A percentile compares a stretch with the other conserved stretches of the same genome.
Conservation (phyloP, 2,329 filamentous ascomycete species). For the Paecilomyces dactylethromorphus region DNA sequence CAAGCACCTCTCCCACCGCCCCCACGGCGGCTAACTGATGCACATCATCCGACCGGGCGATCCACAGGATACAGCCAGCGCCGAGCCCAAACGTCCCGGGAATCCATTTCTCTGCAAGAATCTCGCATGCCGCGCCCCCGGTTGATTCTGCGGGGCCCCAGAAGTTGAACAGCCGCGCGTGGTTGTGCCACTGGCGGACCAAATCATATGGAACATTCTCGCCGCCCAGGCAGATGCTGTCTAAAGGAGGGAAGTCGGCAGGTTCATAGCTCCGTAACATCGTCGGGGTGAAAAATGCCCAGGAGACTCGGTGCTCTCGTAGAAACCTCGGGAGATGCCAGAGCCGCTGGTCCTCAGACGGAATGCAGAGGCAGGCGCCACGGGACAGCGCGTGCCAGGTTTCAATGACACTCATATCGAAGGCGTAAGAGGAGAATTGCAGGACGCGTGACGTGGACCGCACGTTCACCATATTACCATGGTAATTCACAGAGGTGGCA, state of each 20-base stretch:
- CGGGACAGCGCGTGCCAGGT: conserved; percentile 23
- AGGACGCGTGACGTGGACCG: conserved; percentile 28
- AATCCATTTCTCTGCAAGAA: no score
- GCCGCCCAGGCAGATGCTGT: conserved; percentile 26
- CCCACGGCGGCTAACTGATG: conserved; percentile 12
- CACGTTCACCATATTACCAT: conserved; percentile 43
- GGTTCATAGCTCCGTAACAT: conserved; percentile 36
- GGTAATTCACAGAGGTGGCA: conserved; percentile 42
- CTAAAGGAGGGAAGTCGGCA: conserved; percentile 26
- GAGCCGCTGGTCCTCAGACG: conserved; percentile 34
- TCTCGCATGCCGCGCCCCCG: conserved; percentile 7
- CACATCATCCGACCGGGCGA: conserved; percentile 20
- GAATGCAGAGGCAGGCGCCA: conserved; percentile 42
- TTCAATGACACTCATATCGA: conserved; percentile 35
- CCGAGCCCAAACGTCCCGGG: not conserved
- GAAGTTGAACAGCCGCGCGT: conserved; percentile 11
- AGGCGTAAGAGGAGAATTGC: conserved; percentile 40
- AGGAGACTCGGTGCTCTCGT: conserved; percentile 37
- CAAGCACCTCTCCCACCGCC: conserved; percentile 18
- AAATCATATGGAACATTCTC: conserved; percentile 23
- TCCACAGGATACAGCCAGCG: conserved; percentile 8
- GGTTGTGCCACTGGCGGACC: conserved; percentile 24
- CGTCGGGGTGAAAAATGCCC: conserved; percentile 50
- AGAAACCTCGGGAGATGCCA: conserved; percentile 28
- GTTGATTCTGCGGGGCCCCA: conserved; percentile 18